These are phyloP conservation scores for Solanum virginianum DNA, from an alignment of 257 asterid species.

Conservation along the genomic window DNA sequence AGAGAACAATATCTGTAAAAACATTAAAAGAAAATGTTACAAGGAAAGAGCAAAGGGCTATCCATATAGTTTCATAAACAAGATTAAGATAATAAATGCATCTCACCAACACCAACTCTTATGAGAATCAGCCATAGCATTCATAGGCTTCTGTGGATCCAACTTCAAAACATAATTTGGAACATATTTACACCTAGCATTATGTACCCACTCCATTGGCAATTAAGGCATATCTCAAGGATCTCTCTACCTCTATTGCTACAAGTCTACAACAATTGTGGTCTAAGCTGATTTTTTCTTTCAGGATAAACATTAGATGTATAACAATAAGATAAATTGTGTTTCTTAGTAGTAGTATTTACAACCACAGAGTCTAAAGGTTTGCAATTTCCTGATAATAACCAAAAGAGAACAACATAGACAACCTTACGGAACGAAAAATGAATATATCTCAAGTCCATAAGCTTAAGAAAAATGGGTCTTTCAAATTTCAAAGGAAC, in stretches of 20 bases:
- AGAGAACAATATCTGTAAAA: constrained; percentile 70
- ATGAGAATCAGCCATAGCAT: not conserved
- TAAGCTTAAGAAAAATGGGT: not conserved
- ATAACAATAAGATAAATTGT: not conserved
- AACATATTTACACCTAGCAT: not conserved
- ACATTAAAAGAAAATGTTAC: constrained; percentile 10
- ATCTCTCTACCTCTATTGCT: not conserved
- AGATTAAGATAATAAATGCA: not conserved
- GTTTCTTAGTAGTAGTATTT: not conserved
- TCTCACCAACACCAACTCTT: not conserved
- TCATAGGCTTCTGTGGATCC: not conserved
- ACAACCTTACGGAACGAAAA: not conserved
- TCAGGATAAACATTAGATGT: not conserved
- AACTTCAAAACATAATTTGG: not conserved
- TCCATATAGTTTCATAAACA: not conserved
- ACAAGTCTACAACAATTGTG: not conserved
- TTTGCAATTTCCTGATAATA: not conserved
- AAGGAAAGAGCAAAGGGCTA: not conserved
- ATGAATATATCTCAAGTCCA: not conserved
- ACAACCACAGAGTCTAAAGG: not conserved
- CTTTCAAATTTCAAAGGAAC: not conserved
- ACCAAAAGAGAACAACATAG: not conserved
- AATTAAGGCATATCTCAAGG: not conserved
- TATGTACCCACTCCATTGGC: not conserved
- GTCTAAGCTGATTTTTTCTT: not conserved